A percentile compares a stretch with the other conserved stretches of the same genome.
These are phyloP conservation scores for Anastatica hierochuntica DNA, from an alignment of 345 rosid genomes.

Conservation along the genomic window DNA sequence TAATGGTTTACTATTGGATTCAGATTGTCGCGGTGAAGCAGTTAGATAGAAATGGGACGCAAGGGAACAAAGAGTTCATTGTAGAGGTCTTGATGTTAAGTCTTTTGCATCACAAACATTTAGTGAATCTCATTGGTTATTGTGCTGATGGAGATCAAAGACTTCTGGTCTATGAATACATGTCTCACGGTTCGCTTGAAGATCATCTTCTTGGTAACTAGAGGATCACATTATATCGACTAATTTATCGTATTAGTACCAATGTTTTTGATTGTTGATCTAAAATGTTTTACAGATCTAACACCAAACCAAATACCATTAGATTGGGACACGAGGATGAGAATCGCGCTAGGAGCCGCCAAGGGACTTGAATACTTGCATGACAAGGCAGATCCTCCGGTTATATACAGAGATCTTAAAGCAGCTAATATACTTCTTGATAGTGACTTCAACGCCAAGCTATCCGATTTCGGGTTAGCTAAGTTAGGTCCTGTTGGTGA, in stretches of 20 bases:
- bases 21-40: constrained; percentile 96
- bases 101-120: constrained; percentile 82
- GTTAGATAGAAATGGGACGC: constrained; percentile 84
- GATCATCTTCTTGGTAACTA: constrained; percentile 89
- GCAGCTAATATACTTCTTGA: constrained; percentile 85
- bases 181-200: constrained; percentile 89
- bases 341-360: constrained; percentile 73
- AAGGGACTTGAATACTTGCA: constrained; percentile 83
- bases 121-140: constrained; percentile 87
- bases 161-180: constrained; percentile 88
- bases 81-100: constrained; percentile 94
- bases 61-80: constrained; percentile 95
- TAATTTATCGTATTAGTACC: no score
- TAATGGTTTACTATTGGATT: not conserved
- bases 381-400: constrained; percentile 85
- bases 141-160: constrained; percentile 98
- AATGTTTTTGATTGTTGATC: not conserved
- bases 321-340: constrained; percentile 75
- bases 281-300: constrained; percentile 39
- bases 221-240: no score
- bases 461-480: constrained; percentile 90
- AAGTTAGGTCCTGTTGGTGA: constrained; percentile 90
- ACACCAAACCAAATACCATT: constrained; percentile 44
- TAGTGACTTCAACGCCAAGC: constrained; percentile 50
- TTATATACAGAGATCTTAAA: constrained; percentile 79